Evolutionary conservation across 495 filamentous ascomycete species (phyloP), one percentile per base, ranked within the genome.

Genomic region (Chaetomidium leptoderma): DNA sequence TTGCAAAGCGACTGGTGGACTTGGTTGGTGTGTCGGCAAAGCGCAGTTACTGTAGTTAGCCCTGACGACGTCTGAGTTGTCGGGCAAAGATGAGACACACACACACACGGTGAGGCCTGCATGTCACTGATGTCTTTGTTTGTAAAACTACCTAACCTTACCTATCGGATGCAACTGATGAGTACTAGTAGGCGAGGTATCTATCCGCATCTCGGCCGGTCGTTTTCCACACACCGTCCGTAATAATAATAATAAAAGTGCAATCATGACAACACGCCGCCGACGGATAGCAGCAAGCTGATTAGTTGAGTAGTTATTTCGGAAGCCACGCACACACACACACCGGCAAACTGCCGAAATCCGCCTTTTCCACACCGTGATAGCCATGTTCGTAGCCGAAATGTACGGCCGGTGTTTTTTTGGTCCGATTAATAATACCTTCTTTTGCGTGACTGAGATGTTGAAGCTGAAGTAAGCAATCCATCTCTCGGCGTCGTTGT

Each of bases 151-250:
- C 39, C 21, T 33, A 8, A 2, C n/a, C 14, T 10, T 30, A 33
- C 24, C 29, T 4, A n/a, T 39, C 33, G 23, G 39, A 44, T 55
- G 52, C 52, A 36, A 10, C 39, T 9, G 52, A 29, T n/a, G n/a
- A n/a, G n/a, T n/a, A n/a, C n/a, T n/a, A n/a, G n/a, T n/a, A n/a
- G n/a, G n/a, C n/a, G n/a, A n/a, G n/a, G n/a, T n/a, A n/a, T 17
- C 52, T 55, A 40, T 35, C 40, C 39, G 52, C 52, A 55, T 55
- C 40, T 55, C 52, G 52, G 52, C 52, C 52, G 52, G n/a, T 32
- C 6, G 36, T 42, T 32, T 48, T 17, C 3, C n/a, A 7, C 3
- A 3, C 9, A 32, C 11, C 17, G 16, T n/a, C 26, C 37, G 37
- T 40, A 40, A 52, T 23, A 4, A 17, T 29, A n/a, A n/a, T 23